Base-by-base conservation (phyloP, 2,329 filamentous ascomycete species). In the Phialemonium atrogriseum region DNA sequence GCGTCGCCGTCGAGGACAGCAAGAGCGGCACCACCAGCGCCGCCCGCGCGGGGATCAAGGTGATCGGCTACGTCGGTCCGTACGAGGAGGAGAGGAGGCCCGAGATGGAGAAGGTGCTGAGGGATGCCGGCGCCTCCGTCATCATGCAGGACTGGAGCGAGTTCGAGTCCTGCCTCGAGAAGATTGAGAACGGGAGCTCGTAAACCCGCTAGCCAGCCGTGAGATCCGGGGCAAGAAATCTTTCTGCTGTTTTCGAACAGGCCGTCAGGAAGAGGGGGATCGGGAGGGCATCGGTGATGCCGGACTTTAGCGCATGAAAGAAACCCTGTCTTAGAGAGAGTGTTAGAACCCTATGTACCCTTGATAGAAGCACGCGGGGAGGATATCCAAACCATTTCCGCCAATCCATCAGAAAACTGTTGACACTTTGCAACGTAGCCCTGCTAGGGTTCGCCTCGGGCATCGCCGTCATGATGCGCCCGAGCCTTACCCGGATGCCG, bases 391-490 rank as follows among this genome's bases (percentile, higher is more conserved):
- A n/a, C n/a, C n/a, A 55, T 34, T 44, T 56, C 27, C 50, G 49
- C 55, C 59, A 64, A 35, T 69, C 69, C 77, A 96, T 89, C 31
- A 96, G 59, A 48, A 85, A 94, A 34, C 84, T 84, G 56, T 96
- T 95, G 5, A 96, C 81, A 44, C 85, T 89, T 56, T 95, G 88
- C 22, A 96, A 60, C 0, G 88, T 95, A 14, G 84, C 71, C 21
- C 91, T 69, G 40, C 80, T 88, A 0, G 89, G 88, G 50, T 93
- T 94, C 3, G 80, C 82, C 43, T 82, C 77, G 1, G 87, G 81
- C 50, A 81, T 80, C 0, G 74, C 75, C 5, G 78, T 80, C 55
- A 89, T 84, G 45, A 96, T 84, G 65, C 79, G 82, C n/a, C 82
- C 80, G 19, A 96, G 65, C 32, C 80, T 72, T 44, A 77, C 73